phyloP scores from a whole-genome alignment of 129 eudicot genomes.

The Sambucus nigra region DNA sequence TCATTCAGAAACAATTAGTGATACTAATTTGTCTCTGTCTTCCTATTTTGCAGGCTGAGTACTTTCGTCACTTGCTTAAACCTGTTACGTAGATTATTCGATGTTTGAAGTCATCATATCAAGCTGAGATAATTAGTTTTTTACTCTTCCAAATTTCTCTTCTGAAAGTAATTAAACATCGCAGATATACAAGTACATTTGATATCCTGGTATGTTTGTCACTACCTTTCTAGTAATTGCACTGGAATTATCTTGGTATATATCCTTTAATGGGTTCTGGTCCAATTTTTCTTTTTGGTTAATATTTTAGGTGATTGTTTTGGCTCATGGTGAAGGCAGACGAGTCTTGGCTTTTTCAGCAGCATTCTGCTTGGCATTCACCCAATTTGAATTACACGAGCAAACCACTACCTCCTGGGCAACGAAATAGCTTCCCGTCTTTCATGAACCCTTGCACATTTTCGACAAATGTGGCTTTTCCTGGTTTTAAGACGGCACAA shows the following conservation, averaged over 20 bases:
- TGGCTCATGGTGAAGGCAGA: conserved; percentile 35
- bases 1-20: neutral
- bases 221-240: neutral
- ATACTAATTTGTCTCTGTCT: conserved; percentile 4
- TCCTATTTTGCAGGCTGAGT: conserved; percentile 48
- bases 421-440: conserved; percentile 21
- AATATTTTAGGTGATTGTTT: conserved; percentile 23
- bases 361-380: conserved; percentile 20
- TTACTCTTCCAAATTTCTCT: conserved; percentile 17
- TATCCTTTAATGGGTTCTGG: neutral
- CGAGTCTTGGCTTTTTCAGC: conserved; percentile 23
- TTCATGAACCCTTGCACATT: conserved; percentile 11
- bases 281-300: neutral
- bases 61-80: conserved; percentile 58
- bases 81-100: conserved; percentile 52
- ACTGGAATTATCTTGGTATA: neutral
- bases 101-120: conserved; percentile 14
- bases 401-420: conserved; percentile 11
- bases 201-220: conserved; percentile 15
- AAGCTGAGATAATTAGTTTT: conserved; percentile 19
- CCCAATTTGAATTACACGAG: conserved; percentile 17
- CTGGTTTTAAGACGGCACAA: conserved; percentile 11
- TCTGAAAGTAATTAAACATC: conserved; percentile 15
- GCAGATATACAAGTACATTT: conserved; percentile 9
- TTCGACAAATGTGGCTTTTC: conserved; percentile 22